Percentiles rank a stretch among this genome's conserved stretches.
Evolutionary conservation across 2,329 filamentous ascomycete species (phyloP).

Genomic region (Cladosporium sp.): DNA sequence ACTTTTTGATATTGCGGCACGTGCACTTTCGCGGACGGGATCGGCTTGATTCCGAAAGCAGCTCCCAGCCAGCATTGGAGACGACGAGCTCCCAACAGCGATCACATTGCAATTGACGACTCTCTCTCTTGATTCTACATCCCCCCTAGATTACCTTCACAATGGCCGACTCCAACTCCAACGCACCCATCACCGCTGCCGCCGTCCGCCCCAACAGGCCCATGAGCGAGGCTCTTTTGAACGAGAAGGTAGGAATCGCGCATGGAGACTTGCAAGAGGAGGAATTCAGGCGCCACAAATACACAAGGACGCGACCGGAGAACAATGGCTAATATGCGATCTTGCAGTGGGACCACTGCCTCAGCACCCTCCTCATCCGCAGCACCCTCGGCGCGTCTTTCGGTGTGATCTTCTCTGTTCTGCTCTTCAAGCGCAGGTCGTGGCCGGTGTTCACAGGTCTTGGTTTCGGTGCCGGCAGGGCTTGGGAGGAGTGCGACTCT

Average conservation of each 20-base stretch:
- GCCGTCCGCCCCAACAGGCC: slow-evolving; percentile 72
- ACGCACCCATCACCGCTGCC: slow-evolving; percentile 59
- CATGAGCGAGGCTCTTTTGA: slow-evolving; percentile 95
- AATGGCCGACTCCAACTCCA: slow-evolving; percentile 57
- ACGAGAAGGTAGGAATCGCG: slow-evolving; percentile 79
- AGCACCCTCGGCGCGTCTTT: slow-evolving; percentile 94
- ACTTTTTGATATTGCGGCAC: slow-evolving; percentile 20
- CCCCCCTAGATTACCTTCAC: slow-evolving; percentile 32
- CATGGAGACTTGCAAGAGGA: not conserved
- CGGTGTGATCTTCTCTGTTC: slow-evolving; percentile 96
- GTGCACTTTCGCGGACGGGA: slow-evolving; percentile 10
- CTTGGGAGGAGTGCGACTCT: slow-evolving; percentile 97
- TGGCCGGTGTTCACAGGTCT: slow-evolving; percentile 96
- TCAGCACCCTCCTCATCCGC: slow-evolving; percentile 96
- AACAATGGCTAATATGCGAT: slow-evolving; percentile 7
- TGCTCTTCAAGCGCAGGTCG: slow-evolving; percentile 95
- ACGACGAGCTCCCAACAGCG: slow-evolving; percentile 11
- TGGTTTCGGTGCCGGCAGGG: slow-evolving; percentile 92
- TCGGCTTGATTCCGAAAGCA: slow-evolving; percentile 15
- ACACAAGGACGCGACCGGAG: not conserved
- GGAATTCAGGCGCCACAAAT: not conserved
- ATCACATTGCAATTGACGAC: not conserved
- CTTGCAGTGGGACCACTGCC: slow-evolving; percentile 93
- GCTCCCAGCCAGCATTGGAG: slow-evolving; percentile 13
- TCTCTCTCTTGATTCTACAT: not conserved